Base-by-base conservation (phyloP, 129 eudicot species). In the sunflower (Helianthus annuus) region DNA sequence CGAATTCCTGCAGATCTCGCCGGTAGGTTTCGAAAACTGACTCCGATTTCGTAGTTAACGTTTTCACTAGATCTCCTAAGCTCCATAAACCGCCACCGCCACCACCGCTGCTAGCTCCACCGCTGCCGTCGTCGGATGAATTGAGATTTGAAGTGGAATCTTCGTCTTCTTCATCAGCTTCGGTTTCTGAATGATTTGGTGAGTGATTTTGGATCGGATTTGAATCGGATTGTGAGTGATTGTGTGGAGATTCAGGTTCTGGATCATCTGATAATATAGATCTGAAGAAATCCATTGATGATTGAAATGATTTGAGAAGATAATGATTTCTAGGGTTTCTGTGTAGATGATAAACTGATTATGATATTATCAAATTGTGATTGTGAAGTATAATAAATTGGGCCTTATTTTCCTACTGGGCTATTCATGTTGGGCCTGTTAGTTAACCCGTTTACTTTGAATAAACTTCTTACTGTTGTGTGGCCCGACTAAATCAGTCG, bases 201-300 rank as follows among this genome's bases (percentile, higher is more conserved):
- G 82, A 73, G 49, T 66, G 53, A 10, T 0, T 70, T 68, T 17
- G 48, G 17, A 49, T 77, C 9, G 72, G 62, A 73, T 81, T 63
- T 22, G 86, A 45, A 64, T 78, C 82, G 48, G 84, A 73, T 34
- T 34, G 68, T 17, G 74, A 73, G 71, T 79, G 16, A 6, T 48
- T 32, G 5, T 77, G 62, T 19, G 76, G 17, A 42, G 52, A 12
- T 51, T 83, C 83, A 36, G 92, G 84, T 5, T 87, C 90, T 15
- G 89, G 87, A 64, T 89, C 97, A 16, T 90, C 98, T 39, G 96
- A 58, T 76, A 94, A 56, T 9, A 94, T 87, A 68, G 98, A 87
- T 80, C 84, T 90, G 84, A 94, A 87, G 84, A 90, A 94, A 85
- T 94, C 75, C 98, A 94, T 94, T 12, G 4, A 12, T 8, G 60